Conservation (phyloP, 176 grass and related monocot species). For the Aegilops longissima region DNA sequence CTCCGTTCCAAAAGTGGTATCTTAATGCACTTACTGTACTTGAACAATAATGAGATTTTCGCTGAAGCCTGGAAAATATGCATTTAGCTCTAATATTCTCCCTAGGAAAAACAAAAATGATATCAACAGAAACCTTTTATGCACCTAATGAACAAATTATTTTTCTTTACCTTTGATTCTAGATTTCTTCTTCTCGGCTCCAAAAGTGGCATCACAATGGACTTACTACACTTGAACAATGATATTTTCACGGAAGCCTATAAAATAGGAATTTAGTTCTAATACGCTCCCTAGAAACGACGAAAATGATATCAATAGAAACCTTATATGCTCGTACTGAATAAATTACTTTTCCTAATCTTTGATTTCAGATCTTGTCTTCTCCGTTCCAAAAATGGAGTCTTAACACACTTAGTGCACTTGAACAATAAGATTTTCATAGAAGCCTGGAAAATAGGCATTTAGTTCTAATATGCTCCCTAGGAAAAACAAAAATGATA, state of each 20-base stretch:
- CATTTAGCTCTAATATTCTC: no score
- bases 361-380: background rate
- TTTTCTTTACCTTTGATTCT: background rate
- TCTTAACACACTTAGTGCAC: background rate
- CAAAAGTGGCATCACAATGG: no score
- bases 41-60: no score
- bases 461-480: background rate
- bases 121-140: background rate
- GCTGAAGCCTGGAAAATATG: no score
- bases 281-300: background rate
- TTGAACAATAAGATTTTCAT: background rate
- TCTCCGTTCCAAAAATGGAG: background rate
- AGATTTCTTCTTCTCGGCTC: background rate
- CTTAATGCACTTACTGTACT: no score
- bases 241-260: background rate
- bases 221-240: no score
- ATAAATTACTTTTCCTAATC: background rate
- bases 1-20: no score
- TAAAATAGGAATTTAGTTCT: background rate
- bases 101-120: background rate
- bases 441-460: background rate
- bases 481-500: background rate
- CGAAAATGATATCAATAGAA: background rate
- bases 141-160: background rate
- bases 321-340: background rate